Percentiles rank a stretch among this genome's conserved stretches.
These are phyloP conservation scores for Butyriboletus loyo DNA, from an alignment of 768 basidiomycete species.

Conservation along the genomic window DNA sequence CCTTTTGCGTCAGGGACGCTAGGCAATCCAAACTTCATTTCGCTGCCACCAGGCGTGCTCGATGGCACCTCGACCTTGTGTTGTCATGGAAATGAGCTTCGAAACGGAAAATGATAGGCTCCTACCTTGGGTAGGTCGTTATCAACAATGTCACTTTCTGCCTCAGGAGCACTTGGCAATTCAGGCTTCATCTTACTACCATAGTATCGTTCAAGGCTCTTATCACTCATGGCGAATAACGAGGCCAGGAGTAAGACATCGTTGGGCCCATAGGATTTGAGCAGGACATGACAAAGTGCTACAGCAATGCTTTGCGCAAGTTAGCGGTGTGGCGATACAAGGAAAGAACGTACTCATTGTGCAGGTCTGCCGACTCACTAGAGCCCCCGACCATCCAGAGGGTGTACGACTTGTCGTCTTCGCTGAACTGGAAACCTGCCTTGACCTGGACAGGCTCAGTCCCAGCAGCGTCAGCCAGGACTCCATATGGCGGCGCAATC, in stretches of 20 bases:
- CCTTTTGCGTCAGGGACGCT: too few species aligned
- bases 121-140: too few species aligned
- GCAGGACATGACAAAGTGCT: constrained; percentile 10
- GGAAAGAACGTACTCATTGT: constrained; percentile 7
- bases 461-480: not conserved
- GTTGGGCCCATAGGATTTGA: constrained; percentile 8
- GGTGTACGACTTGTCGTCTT: not conserved
- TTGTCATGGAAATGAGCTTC: too few species aligned
- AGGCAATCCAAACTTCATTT: too few species aligned
- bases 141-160: not conserved
- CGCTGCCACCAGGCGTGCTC: too few species aligned
- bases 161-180: not conserved
- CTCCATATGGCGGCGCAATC: constrained; percentile 7
- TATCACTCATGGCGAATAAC: not conserved
- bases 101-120: too few species aligned
- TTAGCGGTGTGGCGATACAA: not conserved
- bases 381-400: constrained; percentile 8
- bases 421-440: constrained; percentile 1
- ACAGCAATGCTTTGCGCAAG: constrained; percentile 4
- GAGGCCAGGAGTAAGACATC: constrained; percentile 15
- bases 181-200: not conserved
- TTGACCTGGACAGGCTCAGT: not conserved
- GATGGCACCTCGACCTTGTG: too few species aligned
- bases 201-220: constrained; percentile 1
- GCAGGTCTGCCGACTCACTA: not conserved